Evolutionary conservation across 2,329 filamentous ascomycete species (phyloP), one percentile per base, ranked within the genome.

Genomic region (Escovopsis sp.): DNA sequence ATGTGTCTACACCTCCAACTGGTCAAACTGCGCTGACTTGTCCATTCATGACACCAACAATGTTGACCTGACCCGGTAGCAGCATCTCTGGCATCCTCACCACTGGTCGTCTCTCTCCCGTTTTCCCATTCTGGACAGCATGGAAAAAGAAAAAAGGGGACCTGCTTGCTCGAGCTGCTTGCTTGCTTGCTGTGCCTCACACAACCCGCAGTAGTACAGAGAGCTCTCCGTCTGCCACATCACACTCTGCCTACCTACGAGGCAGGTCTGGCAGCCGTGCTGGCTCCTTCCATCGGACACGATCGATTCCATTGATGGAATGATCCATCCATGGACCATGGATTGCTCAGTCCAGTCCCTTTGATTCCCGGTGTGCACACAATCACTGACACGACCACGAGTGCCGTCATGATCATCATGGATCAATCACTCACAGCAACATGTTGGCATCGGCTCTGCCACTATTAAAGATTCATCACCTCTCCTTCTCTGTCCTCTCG

Each of bases 191-290:
- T 11, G 30, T 41, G 36, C 44, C 41, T 37, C 32, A 33, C 26
- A 28, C 12, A 32, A 41, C 43, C 43, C 40, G 36, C 39, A 44
- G 43, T 41, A 41, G 30, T 35, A 40, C 39, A 43, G 11, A 45
- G 43, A 36, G 35, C 19, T 44, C 38, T 34, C 39, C 33, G 38
- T 34, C 36, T 46, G 45, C 45, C 45, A 46, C 45, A 46, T 46
- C 44, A 45, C 42, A 46, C 45, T 30, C 41, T 32, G 45, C 39
- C 33, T 30, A 30, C 28, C 15, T 15, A 15, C 15, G 28, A 30
- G 28, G 28, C 28, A 30, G 28, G 28, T 10, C 28, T 30, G 28
- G 6, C 28, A 30, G 28, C 28, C 2, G 15, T 15, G 28, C 28
- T 30, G 28, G 28, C 28, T 6, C 6, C 28, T 10, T 30, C 28